phyloP scores from a whole-genome alignment of 2,329 filamentous ascomycete species.

The Calonectria pteridis region DNA sequence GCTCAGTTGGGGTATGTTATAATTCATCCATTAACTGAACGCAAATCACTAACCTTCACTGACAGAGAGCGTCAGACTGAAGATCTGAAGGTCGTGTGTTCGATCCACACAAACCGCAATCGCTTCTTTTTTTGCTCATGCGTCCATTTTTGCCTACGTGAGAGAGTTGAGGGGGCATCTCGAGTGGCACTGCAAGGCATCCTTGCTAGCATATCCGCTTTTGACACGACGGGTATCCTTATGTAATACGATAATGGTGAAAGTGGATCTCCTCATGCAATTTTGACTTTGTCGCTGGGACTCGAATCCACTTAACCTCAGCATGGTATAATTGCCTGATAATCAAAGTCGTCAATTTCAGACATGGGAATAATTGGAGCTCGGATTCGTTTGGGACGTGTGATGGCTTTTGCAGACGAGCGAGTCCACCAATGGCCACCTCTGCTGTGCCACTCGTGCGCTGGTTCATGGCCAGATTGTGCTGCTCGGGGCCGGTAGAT shows the following conservation, averaged over 20 bases:
- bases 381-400: conserved; percentile 5
- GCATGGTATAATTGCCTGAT: conserved; percentile 1
- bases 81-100: conserved; percentile 49
- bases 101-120: conserved; percentile 48
- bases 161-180: background rate
- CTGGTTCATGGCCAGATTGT: background rate
- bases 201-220: background rate
- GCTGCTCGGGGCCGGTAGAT: conserved; percentile 36
- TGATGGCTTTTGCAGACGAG: conserved; percentile 12
- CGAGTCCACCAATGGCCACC: conserved; percentile 28
- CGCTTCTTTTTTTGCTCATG: conserved; percentile 14
- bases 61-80: conserved; percentile 38
- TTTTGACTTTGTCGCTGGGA: conserved; percentile 5
- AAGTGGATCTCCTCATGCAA: conserved; percentile 3
- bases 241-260: background rate
- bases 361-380: conserved; percentile 1
- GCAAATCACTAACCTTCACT: conserved; percentile 39
- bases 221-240: background rate
- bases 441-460: background rate
- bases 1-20: conserved; percentile 48
- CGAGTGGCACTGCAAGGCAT: background rate
- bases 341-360: conserved; percentile 16
- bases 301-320: background rate
- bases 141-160: background rate
- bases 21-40: conserved; percentile 31